These are phyloP conservation scores for Alternaria solani DNA, from an alignment of 2,329 filamentous ascomycete species.

Conservation along the genomic window DNA sequence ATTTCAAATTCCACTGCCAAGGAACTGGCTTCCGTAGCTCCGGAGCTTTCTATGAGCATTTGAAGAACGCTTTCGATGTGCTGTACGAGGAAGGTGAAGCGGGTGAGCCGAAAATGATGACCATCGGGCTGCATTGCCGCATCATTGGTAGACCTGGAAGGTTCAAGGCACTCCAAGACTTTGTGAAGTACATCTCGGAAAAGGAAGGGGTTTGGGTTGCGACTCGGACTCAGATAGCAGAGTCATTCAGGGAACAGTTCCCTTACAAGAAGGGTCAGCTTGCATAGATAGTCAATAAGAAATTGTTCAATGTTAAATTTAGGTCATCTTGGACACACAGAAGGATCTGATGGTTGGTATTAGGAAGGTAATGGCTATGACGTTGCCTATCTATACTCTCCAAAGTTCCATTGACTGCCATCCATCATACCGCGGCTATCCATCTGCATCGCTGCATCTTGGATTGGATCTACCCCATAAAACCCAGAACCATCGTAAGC, in stretches of 20 bases:
- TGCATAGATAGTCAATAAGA: constrained; percentile 20
- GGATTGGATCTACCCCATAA: constrained; percentile 16
- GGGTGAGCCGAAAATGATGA: constrained; percentile 59
- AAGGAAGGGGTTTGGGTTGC: constrained; percentile 66
- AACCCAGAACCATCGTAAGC: constrained; percentile 8
- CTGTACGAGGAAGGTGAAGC: constrained; percentile 61
- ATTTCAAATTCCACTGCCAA: constrained; percentile 58
- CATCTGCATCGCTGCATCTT: constrained; percentile 16
- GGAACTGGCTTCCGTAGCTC: constrained; percentile 58
- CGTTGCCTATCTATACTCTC: constrained; percentile 21
- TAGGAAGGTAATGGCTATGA: not conserved
- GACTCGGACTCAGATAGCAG: constrained; percentile 62
- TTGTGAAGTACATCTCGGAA: constrained; percentile 61
- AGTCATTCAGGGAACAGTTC: constrained; percentile 58
- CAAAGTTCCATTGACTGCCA: constrained; percentile 29
- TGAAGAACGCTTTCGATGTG: constrained; percentile 63
- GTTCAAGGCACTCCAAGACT: constrained; percentile 60
- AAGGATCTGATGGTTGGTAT: not conserved
- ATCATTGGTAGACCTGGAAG: constrained; percentile 63
- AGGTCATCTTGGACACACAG: not conserved
- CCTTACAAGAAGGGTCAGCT: constrained; percentile 58
- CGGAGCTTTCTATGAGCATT: constrained; percentile 55
- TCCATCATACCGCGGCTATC: constrained; percentile 6
- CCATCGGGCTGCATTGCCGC: constrained; percentile 62
- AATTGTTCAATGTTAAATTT: not conserved